Evolutionary conservation across 768 basidiomycete species (phyloP), one percentile per base, ranked within the genome.

Genomic region (Amylocystis lapponica): DNA sequence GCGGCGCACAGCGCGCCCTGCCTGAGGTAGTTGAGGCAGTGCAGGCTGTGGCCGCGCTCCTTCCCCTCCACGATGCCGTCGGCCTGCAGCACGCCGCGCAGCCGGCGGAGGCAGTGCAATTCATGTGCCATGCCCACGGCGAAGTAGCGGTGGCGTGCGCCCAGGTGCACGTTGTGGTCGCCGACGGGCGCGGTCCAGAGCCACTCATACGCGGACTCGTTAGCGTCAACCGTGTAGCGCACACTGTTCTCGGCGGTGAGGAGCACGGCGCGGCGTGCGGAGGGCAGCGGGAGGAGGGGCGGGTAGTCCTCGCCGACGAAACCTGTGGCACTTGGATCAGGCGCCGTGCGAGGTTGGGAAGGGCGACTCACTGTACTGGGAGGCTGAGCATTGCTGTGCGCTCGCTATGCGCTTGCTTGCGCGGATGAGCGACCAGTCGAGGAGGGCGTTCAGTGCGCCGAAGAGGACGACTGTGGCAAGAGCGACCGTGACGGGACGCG

Each of bases 41-140:
- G 65, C 22, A 55, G 50, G 3, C 55, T 51, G 39, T 63, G 63
- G 33, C 51, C 50, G 7, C 7, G 7, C 7, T 37, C 12, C 19
- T 37, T 22, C 12, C 22, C 36, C 7, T 20, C 10, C 17, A 19
- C 22, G 36, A 22, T 10, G 17, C 23, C 12, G 5, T 10, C 12
- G 19, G 19, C 22, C 12, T 42, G 43, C n/a, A 35, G 27, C 17
- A 43, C 52, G 11, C 41, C 17, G 7, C 62, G 58, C 35, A 66
- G 47, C 10, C 47, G 43, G 46, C 60, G 53, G 8, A 67, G 47
- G 36, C 63, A 67, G 38, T 64, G 63, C 43, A 65, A 47, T 52
- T 64, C 55, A 53, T 65, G 65, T 49, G 57, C 63, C 58, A 63
- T 60, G 23, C 60, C 46, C 36, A 68, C 43, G 8, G 59, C 58